Conservation (phyloP, 441 rosid genomes). For the Jatropha multifida region DNA sequence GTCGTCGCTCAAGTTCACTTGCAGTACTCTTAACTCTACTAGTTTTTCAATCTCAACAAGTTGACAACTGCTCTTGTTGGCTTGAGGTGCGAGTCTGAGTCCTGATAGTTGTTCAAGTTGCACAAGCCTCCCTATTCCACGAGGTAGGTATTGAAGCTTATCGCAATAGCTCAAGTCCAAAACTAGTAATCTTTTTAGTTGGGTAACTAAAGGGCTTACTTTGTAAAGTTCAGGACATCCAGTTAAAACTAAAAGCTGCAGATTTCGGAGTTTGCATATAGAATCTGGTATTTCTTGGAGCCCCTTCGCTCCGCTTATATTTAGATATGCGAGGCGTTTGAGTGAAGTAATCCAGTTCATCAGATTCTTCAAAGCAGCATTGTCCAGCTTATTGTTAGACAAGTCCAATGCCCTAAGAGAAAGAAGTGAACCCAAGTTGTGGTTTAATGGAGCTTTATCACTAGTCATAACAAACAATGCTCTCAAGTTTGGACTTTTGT, state of each 20-base stretch:
- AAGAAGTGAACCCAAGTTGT: neutral
- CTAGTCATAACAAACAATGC: slow-evolving; percentile 20
- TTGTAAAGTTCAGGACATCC: slow-evolving; percentile 24
- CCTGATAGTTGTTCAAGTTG: slow-evolving; percentile 36
- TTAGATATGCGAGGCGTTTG: slow-evolving; percentile 31
- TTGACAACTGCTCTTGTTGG: slow-evolving; percentile 2
- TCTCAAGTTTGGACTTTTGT: slow-evolving; percentile 23
- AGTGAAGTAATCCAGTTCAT: slow-evolving; percentile 24
- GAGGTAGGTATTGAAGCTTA: neutral
- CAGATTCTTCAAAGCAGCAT: slow-evolving; percentile 5
- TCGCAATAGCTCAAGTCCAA: neutral
- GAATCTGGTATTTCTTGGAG: slow-evolving; percentile 27
- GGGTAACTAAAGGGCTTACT: slow-evolving; percentile 1
- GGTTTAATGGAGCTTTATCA: neutral
- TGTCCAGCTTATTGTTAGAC: slow-evolving; percentile 23
- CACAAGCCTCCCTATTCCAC: slow-evolving; percentile 21
- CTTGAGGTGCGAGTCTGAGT: slow-evolving; percentile 19
- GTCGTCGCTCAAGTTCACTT: slow-evolving; percentile 9
- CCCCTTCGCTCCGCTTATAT: slow-evolving; percentile 27
- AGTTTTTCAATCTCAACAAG: slow-evolving; percentile 22
- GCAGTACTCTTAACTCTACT: slow-evolving; percentile 20
- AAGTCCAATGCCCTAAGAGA: slow-evolving; percentile 35
- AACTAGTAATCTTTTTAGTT: neutral
- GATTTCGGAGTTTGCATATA: slow-evolving; percentile 29
- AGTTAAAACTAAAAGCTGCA: slow-evolving; percentile 28